Conservation (phyloP, 768 basidiomycete genomes). For the Podaxis pistillaris region DNA sequence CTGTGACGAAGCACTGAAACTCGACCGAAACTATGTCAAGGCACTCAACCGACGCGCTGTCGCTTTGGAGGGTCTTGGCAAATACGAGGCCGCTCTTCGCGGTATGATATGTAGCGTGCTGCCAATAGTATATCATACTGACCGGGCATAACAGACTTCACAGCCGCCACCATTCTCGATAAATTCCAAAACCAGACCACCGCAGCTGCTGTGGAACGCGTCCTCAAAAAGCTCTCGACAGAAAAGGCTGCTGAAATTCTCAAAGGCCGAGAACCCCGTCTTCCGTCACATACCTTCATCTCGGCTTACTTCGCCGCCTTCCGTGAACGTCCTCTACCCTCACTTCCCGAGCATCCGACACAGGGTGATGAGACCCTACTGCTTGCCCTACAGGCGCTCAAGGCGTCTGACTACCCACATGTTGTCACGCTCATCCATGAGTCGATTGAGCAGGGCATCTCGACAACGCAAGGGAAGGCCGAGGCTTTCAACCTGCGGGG, state of each 20-base stretch:
- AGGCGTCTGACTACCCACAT: conserved; percentile 81
- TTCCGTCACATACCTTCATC: conserved; percentile 91
- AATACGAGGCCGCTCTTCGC: conserved; percentile 74
- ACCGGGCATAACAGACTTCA: conserved; percentile 64
- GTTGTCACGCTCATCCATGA: conserved; percentile 80
- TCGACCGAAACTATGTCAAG: conserved; percentile 86
- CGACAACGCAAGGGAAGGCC: conserved; percentile 70
- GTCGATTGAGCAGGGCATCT: conserved; percentile 83
- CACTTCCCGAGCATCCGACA: conserved; percentile 67
- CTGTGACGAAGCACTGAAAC: conserved; percentile 83
- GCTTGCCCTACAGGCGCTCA: conserved; percentile 79
- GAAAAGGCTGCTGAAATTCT: conserved; percentile 75
- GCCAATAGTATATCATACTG: background rate
- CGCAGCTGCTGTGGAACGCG: conserved; percentile 84
- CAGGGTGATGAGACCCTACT: conserved; percentile 83
- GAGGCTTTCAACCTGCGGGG: conserved; percentile 92
- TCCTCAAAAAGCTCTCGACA: conserved; percentile 77
- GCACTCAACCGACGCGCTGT: conserved; percentile 87
- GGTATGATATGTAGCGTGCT: conserved; percentile 43
- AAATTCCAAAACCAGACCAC: conserved; percentile 84
- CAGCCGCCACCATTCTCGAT: conserved; percentile 93
- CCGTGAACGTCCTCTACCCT: conserved; percentile 66
- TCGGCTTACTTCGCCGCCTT: conserved; percentile 97
- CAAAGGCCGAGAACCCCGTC: conserved; percentile 71
- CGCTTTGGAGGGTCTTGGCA: conserved; percentile 76